phyloP scores from a whole-genome alignment of 805 yeast genomes.

The Schizosaccharomyces lindneri region DNA sequence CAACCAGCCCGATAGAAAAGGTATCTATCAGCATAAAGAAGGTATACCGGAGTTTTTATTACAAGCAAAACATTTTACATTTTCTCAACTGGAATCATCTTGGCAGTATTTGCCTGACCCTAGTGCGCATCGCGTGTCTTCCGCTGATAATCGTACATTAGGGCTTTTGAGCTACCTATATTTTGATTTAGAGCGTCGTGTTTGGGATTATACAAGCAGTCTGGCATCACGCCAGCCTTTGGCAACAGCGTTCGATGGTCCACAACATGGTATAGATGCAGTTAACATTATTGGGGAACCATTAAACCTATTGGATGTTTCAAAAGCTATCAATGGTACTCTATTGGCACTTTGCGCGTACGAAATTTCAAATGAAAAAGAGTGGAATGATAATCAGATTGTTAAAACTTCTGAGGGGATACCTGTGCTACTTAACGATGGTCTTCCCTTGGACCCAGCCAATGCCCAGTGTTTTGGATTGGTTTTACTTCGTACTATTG shows the following conservation, averaged over 20 bases:
- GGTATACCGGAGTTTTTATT: not conserved
- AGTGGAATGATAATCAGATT: not conserved
- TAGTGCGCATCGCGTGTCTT: not conserved
- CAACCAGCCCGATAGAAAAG: conserved; percentile 7
- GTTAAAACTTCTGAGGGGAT: not conserved
- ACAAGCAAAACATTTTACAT: not conserved
- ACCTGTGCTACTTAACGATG: not conserved
- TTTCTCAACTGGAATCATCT: not conserved
- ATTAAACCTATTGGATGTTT: conserved; percentile 10
- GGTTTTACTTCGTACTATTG: conserved; percentile 5
- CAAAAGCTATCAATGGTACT: conserved; percentile 14
- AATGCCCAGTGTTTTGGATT: conserved; percentile 5
- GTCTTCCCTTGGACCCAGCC: not conserved
- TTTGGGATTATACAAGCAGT: conserved; percentile 11
- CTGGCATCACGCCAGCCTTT: conserved; percentile 14
- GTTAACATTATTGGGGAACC: conserved; percentile 8
- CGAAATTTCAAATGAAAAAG: not conserved
- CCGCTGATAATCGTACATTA: not conserved
- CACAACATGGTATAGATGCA: conserved; percentile 11
- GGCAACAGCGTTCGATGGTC: conserved; percentile 8
- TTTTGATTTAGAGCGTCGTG: not conserved
- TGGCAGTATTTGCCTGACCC: not conserved
- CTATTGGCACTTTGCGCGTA: conserved; percentile 12
- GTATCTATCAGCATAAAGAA: not conserved
- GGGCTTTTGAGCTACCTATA: conserved; percentile 12